A percentile compares a stretch with the other conserved stretches of the same genome.
phyloP scores from a whole-genome alignment of 805 yeast species.

The Candida nonsorbophila region DNA sequence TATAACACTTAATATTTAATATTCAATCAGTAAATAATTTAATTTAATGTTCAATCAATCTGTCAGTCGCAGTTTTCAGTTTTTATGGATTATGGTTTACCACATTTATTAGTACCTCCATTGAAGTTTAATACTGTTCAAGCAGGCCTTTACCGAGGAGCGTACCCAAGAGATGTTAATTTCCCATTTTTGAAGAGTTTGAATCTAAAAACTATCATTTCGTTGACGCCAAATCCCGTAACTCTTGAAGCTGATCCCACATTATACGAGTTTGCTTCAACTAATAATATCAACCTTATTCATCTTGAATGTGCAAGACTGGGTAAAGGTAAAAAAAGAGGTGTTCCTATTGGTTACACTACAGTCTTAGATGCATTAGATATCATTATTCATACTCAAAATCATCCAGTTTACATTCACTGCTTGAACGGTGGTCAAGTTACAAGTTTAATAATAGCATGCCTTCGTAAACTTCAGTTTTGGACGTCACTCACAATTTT shows the following conservation, averaged over 20 bases:
- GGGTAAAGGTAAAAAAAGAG: constrained; percentile 77
- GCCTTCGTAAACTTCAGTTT: constrained; percentile 72
- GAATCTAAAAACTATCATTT: constrained; percentile 63
- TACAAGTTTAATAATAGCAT: constrained; percentile 79
- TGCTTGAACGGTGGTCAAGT: constrained; percentile 89
- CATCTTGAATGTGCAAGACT: constrained; percentile 66
- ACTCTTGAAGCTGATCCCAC: constrained; percentile 45
- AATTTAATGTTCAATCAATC: neutral
- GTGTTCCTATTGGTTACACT: constrained; percentile 71
- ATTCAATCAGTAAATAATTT: too few species aligned
- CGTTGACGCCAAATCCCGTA: constrained; percentile 76
- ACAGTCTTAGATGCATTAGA: constrained; percentile 58
- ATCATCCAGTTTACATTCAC: constrained; percentile 75
- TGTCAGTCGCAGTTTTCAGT: too few species aligned
- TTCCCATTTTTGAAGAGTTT: constrained; percentile 62
- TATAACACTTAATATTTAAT: too few species aligned
- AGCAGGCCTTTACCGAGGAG: constrained; percentile 72
- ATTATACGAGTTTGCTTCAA: constrained; percentile 47
- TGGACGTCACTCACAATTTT: constrained; percentile 90
- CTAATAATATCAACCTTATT: constrained; percentile 52
- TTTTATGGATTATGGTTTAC: constrained; percentile 11
- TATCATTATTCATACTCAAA: constrained; percentile 50
- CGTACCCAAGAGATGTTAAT: constrained; percentile 78
- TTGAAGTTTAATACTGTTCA: constrained; percentile 70
- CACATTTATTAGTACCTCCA: constrained; percentile 58